Evolutionary conservation across 768 basidiomycete species (phyloP).

Genomic region (Hericium erinaceus): DNA sequence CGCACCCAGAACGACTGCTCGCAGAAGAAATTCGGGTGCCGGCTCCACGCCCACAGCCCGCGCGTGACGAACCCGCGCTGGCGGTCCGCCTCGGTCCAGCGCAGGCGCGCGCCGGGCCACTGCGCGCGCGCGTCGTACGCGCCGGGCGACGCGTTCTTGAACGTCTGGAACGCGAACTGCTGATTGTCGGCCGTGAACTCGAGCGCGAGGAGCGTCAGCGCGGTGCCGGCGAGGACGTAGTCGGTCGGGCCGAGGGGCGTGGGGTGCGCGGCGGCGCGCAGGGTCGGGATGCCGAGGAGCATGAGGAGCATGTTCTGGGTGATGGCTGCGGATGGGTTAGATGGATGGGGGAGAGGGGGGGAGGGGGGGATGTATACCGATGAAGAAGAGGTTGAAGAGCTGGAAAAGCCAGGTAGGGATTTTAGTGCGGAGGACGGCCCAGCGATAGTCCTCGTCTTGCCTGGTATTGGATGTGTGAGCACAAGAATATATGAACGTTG

Average conservation of each 20-base stretch:
- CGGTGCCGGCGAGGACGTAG: slow-evolving; percentile 45
- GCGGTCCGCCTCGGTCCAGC: slow-evolving; percentile 57
- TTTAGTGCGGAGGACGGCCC: slow-evolving; percentile 63
- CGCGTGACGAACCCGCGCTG: slow-evolving; percentile 77
- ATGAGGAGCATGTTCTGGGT: slow-evolving; percentile 80
- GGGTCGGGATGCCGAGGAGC: slow-evolving; percentile 53
- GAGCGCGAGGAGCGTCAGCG: slow-evolving; percentile 46
- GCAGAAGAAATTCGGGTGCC: slow-evolving; percentile 90
- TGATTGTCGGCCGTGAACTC: slow-evolving; percentile 91
- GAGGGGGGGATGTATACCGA: slow-evolving; percentile 32
- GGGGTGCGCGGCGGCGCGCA: slow-evolving; percentile 45
- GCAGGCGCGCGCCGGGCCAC: slow-evolving; percentile 58
- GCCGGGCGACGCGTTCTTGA: slow-evolving; percentile 42
- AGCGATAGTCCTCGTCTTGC: slow-evolving; percentile 87
- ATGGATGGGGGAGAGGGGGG: background rate
- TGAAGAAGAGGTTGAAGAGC: slow-evolving; percentile 61
- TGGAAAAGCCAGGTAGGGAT: slow-evolving; percentile 49
- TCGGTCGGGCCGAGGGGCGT: slow-evolving; percentile 49
- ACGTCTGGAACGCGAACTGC: slow-evolving; percentile 77
- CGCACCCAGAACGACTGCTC: slow-evolving; percentile 84
- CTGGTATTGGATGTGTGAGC: slow-evolving; percentile 24
- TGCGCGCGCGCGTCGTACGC: slow-evolving; percentile 19
- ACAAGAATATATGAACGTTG: background rate
- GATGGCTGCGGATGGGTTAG: slow-evolving; percentile 35
- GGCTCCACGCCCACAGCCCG: slow-evolving; percentile 78